A percentile compares a stretch with the other conserved stretches of the same genome.
These are phyloP conservation scores for Sporothrix globosa DNA, from an alignment of 2,329 filamentous ascomycete species.

Conservation along the genomic window DNA sequence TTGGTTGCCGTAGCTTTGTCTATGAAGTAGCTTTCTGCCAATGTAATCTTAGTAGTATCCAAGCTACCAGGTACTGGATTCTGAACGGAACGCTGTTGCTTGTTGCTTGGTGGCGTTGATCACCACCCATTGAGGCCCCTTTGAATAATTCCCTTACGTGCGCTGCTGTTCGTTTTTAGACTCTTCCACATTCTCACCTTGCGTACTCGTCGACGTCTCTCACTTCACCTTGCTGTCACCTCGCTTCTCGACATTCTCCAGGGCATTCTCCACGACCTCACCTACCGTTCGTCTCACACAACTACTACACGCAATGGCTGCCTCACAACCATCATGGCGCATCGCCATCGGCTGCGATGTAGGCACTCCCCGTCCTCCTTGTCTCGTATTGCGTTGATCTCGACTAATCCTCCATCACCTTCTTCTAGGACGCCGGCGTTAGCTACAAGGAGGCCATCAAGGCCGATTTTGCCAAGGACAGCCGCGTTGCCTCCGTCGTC, in stretches of 20 bases:
- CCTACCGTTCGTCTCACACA: neutral
- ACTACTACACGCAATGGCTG: slow-evolving; percentile 31
- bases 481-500: slow-evolving; percentile 67
- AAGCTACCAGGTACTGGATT: too few species aligned
- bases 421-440: slow-evolving; percentile 60
- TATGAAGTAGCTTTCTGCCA: neutral
- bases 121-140: neutral
- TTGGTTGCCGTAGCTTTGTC: neutral
- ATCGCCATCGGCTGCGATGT: slow-evolving; percentile 60
- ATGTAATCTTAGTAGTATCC: neutral
- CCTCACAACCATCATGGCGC: slow-evolving; percentile 52
- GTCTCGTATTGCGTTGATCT: neutral
- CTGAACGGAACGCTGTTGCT: neutral
- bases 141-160: too few species aligned
- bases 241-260: neutral
- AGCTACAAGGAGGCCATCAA: slow-evolving; percentile 80
- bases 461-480: slow-evolving; percentile 67
- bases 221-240: neutral
- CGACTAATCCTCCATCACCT: neutral
- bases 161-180: neutral
- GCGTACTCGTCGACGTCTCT: too few species aligned
- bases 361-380: slow-evolving; percentile 39
- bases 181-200: neutral
- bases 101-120: neutral
- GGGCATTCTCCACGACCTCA: too few species aligned